Conservation (phyloP, 169 alveolate species). For the Cystoisospora suis region DNA sequence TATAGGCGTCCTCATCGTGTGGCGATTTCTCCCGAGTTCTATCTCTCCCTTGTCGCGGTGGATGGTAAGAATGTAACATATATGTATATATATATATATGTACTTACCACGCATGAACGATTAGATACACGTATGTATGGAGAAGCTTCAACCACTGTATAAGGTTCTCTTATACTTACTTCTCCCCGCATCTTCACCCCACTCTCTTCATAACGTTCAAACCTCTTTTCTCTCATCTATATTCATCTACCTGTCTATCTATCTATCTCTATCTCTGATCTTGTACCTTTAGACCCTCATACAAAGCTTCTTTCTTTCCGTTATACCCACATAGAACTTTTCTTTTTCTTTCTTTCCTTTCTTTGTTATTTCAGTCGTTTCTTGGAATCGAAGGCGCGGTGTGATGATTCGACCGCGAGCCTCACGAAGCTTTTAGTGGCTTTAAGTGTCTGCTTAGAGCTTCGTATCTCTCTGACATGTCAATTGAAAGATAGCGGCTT, state of each 20-base stretch:
- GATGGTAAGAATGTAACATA: too few species aligned
- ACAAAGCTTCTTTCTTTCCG: not conserved
- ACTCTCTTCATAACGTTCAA: too few species aligned
- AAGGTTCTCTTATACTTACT: not conserved
- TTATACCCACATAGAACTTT: not conserved
- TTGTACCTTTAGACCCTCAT: not conserved
- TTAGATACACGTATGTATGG: not conserved
- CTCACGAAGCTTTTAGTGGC: slow-evolving; percentile 46
- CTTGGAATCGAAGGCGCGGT: slow-evolving; percentile 44
- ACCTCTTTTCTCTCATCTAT: too few species aligned
- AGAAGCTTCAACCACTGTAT: not conserved
- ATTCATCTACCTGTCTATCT: not conserved
- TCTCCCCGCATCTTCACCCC: too few species aligned
- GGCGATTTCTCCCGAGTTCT: too few species aligned
- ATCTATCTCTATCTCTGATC: not conserved
- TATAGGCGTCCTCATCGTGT: too few species aligned
- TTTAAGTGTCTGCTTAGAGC: slow-evolving; percentile 19
- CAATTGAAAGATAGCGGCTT: slow-evolving; percentile 30
- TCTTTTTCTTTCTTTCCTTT: not conserved
- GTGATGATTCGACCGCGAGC: slow-evolving; percentile 38
- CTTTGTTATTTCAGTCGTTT: not conserved
- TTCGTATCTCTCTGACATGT: slow-evolving; percentile 11
- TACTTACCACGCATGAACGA: not conserved
- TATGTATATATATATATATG: too few species aligned
- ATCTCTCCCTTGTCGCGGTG: too few species aligned